Percentiles rank a stretch among this genome's conserved stretches.
Evolutionary conservation across 225 moss, liverwort and hornwort genomes (phyloP).

Genomic region (Antitrichia curtipendula): DNA sequence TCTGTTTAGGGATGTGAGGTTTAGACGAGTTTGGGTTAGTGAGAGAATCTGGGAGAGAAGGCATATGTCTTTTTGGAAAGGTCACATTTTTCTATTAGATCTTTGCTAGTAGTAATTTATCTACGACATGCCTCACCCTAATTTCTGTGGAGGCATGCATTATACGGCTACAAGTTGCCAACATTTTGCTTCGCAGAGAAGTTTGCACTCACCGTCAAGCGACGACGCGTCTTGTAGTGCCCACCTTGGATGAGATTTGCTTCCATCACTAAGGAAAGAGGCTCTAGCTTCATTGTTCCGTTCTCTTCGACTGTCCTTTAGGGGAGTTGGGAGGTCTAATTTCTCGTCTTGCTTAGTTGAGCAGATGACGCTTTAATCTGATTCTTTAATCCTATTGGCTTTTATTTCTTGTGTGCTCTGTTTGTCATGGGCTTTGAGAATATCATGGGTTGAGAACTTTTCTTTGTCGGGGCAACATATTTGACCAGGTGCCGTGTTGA

Average conservation of each 20-base stretch:
- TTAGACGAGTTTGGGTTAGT: constrained; percentile 28
- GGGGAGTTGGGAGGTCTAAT: constrained; percentile 6
- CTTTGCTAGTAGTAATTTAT: constrained; percentile 29
- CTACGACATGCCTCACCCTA: constrained; percentile 25
- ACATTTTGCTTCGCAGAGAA: constrained; percentile 23
- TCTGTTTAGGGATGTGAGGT: constrained; percentile 26
- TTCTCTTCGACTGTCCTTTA: constrained; percentile 17
- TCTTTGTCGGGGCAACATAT: not conserved
- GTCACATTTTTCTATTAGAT: constrained; percentile 29
- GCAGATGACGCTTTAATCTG: constrained; percentile 31
- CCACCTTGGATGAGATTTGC: constrained; percentile 37
- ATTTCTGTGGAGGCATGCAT: constrained; percentile 35
- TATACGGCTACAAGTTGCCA: constrained; percentile 29
- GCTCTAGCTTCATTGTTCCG: constrained; percentile 37
- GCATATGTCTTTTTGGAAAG: constrained; percentile 29
- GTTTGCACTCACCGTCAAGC: constrained; percentile 22
- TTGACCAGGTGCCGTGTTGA: not conserved
- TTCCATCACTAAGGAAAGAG: constrained; percentile 39
- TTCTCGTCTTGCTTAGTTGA: constrained; percentile 39
- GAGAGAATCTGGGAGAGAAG: constrained; percentile 16
- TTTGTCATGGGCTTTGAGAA: not conserved
- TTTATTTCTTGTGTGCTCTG: not conserved
- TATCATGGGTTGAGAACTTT: not conserved
- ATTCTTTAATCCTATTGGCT: constrained; percentile 15
- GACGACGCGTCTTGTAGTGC: constrained; percentile 34